Conservation (phyloP, 2,329 filamentous ascomycete genomes). For the Aaosphaeria arxii region DNA sequence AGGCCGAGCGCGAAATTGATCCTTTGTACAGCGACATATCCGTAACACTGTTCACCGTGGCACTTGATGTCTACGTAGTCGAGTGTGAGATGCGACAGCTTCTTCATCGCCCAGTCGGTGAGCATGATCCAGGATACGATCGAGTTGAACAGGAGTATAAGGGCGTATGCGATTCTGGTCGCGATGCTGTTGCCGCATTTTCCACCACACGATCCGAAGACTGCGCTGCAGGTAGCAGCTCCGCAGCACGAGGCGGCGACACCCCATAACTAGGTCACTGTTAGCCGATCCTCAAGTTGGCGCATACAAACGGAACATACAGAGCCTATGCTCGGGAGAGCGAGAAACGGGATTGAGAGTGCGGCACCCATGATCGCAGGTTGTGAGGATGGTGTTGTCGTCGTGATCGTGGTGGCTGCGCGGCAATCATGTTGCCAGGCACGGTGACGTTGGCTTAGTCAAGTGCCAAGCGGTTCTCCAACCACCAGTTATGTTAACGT, state of each 20-base stretch:
- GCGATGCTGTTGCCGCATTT: conserved; percentile 98
- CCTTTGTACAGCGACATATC: conserved; percentile 93
- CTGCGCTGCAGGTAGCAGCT: conserved; percentile 91
- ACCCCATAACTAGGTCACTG: conserved; percentile 62
- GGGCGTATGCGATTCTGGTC: conserved; percentile 92
- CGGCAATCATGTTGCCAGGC: background rate
- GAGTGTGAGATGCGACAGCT: conserved; percentile 84
- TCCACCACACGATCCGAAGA: conserved; percentile 91
- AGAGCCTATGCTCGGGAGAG: conserved; percentile 79
- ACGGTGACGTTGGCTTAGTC: conserved; percentile 1
- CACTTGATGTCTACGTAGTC: conserved; percentile 97
- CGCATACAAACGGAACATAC: conserved; percentile 53
- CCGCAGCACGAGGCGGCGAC: conserved; percentile 90
- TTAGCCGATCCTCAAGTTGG: conserved; percentile 5
- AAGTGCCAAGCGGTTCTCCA: background rate
- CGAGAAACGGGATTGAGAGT: conserved; percentile 84
- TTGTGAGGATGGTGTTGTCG: conserved; percentile 8
- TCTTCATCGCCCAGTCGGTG: conserved; percentile 96
- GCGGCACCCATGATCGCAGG: conserved; percentile 73
- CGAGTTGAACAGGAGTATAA: conserved; percentile 93
- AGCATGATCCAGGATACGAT: conserved; percentile 99
- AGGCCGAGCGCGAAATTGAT: conserved; percentile 97
- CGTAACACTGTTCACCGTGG: conserved; percentile 82
- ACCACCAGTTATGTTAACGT: background rate
- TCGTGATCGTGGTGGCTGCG: conserved; percentile 1